Evolutionary conservation across 345 rosid genomes (phyloP), one percentile per base, ranked within the genome.

Genomic region (Stellera chamaejasme): DNA sequence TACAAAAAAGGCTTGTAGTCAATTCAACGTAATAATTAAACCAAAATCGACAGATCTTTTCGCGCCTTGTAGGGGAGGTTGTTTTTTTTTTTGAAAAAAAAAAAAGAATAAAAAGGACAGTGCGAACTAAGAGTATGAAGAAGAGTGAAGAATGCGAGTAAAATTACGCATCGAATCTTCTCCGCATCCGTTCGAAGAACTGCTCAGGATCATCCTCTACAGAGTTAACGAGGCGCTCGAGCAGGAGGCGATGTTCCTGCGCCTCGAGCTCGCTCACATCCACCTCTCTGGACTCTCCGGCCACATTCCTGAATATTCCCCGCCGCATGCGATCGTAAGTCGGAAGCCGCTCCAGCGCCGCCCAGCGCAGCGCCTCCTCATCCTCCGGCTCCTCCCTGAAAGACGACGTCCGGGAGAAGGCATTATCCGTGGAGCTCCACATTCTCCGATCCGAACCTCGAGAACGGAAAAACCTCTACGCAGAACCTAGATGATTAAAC

Each of bases 301-400:
- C 73, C 60, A 80, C 48, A 63, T 84, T 82, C 76, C 51, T 77
- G 70, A 87, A 93, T 50, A 93, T 84, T 26, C 91, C 96, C 6
- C 91, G 71, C 11, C 99, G 84, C 14, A 73, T 85, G 7, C 97
- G 68, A 2, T 72, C 50, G 60, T 86, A 84, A 13, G 97, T 89
- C 4, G 99, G 99, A 44, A 93, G 70, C 28, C 99, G 75, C 80
- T 93, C 91, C 45, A 93, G 60, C 60, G 94, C 99, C 13, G 87
- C 99, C 97, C 96, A 92, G 14, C 78, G 85, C 2, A 92, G 83
- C 52, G 83, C 90, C 75, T 88, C 96, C 77, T 92, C 92, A 13
- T 87, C 81, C 15, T 75, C 83, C 0, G 64, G 84, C 27, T 72
- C 79, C 63, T 82, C 89, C 65, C 70, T 61, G 54, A 73, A 76